A percentile compares a stretch with the other conserved stretches of the same genome.
Evolutionary conservation across 2,329 filamentous ascomycete species (phyloP).

Genomic region (Daldinia eschscholtzii): DNA sequence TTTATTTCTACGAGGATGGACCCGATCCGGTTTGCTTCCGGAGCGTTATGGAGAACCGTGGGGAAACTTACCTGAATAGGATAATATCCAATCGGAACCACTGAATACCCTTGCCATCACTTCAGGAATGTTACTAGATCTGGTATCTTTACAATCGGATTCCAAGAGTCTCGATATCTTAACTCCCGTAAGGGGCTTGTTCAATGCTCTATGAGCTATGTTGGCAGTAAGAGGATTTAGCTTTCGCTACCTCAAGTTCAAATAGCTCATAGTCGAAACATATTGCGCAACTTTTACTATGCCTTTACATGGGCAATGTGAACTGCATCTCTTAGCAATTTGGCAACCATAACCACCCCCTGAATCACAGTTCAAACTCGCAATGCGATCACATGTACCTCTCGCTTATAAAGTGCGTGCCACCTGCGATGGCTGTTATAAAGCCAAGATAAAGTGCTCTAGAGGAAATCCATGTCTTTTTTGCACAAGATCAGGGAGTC

Average conservation of each 20-base stretch:
- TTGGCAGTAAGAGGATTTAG: neutral
- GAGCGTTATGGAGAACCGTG: neutral
- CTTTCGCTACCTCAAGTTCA: neutral
- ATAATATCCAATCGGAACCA: constrained; percentile 5
- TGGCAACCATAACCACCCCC: neutral
- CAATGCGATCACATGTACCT: constrained; percentile 8
- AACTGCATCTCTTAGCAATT: neutral
- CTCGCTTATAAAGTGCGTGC: constrained; percentile 13
- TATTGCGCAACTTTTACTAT: neutral
- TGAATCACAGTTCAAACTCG: neutral
- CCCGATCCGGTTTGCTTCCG: neutral
- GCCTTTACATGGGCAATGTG: neutral
- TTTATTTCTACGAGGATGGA: neutral
- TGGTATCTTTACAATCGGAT: neutral
- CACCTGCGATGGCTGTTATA: constrained; percentile 17
- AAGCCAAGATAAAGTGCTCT: constrained; percentile 16
- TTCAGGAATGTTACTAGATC: constrained; percentile 6
- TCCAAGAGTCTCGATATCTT: neutral
- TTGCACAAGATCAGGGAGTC: constrained; percentile 6
- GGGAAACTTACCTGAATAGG: constrained; percentile 7
- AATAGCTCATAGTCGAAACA: neutral
- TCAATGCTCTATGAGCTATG: neutral
- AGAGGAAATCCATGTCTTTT: constrained; percentile 10
- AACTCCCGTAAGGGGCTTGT: neutral
- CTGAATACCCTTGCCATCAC: neutral